These are phyloP conservation scores for Priceomyces haplophilus DNA, from an alignment of 805 yeast genomes.

Conservation along the genomic window DNA sequence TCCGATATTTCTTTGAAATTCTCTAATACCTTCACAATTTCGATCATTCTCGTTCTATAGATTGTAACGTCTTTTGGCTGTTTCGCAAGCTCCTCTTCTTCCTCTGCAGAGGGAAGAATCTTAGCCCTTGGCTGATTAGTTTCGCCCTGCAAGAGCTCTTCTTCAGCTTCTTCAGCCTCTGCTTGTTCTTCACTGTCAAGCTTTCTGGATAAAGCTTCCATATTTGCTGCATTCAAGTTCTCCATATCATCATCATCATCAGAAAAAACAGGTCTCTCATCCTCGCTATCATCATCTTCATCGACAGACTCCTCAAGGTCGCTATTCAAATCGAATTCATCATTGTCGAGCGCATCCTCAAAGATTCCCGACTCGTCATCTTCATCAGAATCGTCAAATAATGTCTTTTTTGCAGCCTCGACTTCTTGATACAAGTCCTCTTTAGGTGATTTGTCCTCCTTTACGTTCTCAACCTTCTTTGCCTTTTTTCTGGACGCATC, in stretches of 20 bases:
- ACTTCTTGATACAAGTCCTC: slow-evolving; percentile 46
- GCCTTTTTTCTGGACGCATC: slow-evolving; percentile 10
- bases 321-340: slow-evolving; percentile 37
- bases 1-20: slow-evolving; percentile 80
- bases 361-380: slow-evolving; percentile 49
- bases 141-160: slow-evolving; percentile 58
- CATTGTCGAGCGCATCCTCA: slow-evolving; percentile 33
- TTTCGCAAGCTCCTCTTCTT: slow-evolving; percentile 46
- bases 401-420: slow-evolving; percentile 64
- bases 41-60: slow-evolving; percentile 91
- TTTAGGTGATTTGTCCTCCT: slow-evolving; percentile 52
- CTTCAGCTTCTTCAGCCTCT: slow-evolving; percentile 47
- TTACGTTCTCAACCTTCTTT: slow-evolving; percentile 39
- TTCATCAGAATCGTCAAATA: slow-evolving; percentile 73
- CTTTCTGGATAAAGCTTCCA: slow-evolving; percentile 71
- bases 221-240: slow-evolving; percentile 71
- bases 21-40: slow-evolving; percentile 89
- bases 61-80: slow-evolving; percentile 74
- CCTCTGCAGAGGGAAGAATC: slow-evolving; percentile 72
- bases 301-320: slow-evolving; percentile 17
- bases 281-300: slow-evolving; percentile 52
- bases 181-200: slow-evolving; percentile 57
- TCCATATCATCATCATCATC: slow-evolving; percentile 69
- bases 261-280: slow-evolving; percentile 73
- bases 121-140: slow-evolving; percentile 69